A percentile compares a stretch with the other conserved stretches of the same genome.
These are phyloP conservation scores for Primulina eburnea DNA, from an alignment of 257 asterid species.

Conservation along the genomic window DNA sequence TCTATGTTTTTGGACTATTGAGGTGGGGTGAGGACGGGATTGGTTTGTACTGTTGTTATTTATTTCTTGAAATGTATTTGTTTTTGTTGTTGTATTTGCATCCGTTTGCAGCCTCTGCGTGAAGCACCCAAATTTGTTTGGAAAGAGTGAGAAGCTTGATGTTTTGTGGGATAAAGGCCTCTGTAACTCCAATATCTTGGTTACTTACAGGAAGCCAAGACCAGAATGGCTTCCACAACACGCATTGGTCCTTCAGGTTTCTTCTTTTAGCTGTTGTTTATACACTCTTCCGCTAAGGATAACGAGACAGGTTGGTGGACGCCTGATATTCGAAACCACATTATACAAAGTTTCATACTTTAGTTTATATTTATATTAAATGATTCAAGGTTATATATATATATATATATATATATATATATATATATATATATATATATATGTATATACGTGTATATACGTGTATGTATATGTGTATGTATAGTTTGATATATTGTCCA, in stretches of 20 bases:
- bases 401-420: too few relatives aligned
- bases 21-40: not conserved
- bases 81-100: slow-evolving; percentile 7
- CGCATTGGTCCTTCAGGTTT: slow-evolving; percentile 81
- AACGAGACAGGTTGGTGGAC: not conserved
- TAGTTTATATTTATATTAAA: not conserved
- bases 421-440: too few relatives aligned
- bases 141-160: slow-evolving; percentile 96
- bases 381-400: not conserved
- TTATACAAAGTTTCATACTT: not conserved
- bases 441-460: too few relatives aligned
- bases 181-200: slow-evolving; percentile 76
- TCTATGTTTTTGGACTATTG: not conserved
- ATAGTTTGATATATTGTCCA: too few relatives aligned
- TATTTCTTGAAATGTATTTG: not conserved
- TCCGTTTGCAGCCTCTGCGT: slow-evolving; percentile 67
- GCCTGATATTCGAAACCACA: not conserved
- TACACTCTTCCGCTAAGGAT: not conserved
- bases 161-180: slow-evolving; percentile 92
- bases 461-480: too few relatives aligned
- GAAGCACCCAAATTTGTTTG: slow-evolving; percentile 93
- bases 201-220: slow-evolving; percentile 82
- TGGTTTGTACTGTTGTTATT: not conserved
- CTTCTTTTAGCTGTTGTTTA: slow-evolving; percentile 9
- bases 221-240: slow-evolving; percentile 91